Evolutionary conservation across 2,329 filamentous ascomycete species (phyloP).

Genomic region (Fusarium sp.): DNA sequence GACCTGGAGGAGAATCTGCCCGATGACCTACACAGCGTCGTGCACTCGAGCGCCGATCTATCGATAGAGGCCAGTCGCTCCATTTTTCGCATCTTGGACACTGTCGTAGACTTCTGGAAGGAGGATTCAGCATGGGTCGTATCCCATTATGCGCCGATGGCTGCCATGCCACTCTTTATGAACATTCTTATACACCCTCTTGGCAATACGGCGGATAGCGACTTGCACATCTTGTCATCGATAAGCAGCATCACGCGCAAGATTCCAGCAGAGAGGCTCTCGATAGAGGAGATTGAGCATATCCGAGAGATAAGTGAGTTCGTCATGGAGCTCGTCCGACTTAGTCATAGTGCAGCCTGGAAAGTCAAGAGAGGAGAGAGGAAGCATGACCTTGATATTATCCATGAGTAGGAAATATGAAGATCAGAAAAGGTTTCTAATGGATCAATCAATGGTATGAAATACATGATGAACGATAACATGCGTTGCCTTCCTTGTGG

Average conservation of each 20-base stretch:
- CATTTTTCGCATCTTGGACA: constrained; percentile 31
- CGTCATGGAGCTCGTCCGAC: constrained; percentile 35
- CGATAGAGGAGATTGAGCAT: constrained; percentile 35
- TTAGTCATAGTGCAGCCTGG: constrained; percentile 36
- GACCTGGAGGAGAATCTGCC: constrained; percentile 31
- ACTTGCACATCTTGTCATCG: constrained; percentile 32
- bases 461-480: neutral
- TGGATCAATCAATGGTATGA: no score
- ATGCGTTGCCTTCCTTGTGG: neutral
- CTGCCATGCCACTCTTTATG: constrained; percentile 34
- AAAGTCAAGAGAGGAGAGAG: constrained; percentile 32
- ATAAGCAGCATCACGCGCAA: constrained; percentile 34
- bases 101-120: constrained; percentile 30
- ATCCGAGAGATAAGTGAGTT: constrained; percentile 36
- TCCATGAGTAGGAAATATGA: constrained; percentile 8
- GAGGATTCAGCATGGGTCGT: constrained; percentile 33
- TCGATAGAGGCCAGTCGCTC: constrained; percentile 34
- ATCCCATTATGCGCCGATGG: constrained; percentile 33
- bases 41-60: constrained; percentile 30
- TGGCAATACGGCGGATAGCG: constrained; percentile 22
- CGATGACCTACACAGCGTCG: constrained; percentile 32
- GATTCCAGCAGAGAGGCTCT: constrained; percentile 25
- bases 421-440: no score
- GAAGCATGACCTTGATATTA: constrained; percentile 34
- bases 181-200: constrained; percentile 37